Percentiles rank a stretch among this genome's conserved stretches.
Evolutionary conservation across 2,329 filamentous ascomycete species (phyloP).

Genomic region (Malbranchea cinnamomea): DNA sequence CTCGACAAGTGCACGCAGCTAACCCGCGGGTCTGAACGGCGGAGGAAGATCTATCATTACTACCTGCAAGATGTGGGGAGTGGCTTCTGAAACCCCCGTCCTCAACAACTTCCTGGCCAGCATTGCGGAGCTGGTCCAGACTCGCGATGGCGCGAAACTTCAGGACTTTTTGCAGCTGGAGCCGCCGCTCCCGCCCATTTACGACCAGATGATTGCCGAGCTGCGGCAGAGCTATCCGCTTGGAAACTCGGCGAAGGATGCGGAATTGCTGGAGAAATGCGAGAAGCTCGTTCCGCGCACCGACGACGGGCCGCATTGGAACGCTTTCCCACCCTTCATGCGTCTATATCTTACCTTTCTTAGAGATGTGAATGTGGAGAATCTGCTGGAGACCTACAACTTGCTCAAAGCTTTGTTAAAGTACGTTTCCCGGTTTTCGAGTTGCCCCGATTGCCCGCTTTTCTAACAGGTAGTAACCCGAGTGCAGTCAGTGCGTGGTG

Average conservation of each 20-base stretch:
- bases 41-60: slow-evolving; percentile 29
- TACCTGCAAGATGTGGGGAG: slow-evolving; percentile 7
- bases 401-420: slow-evolving; percentile 59
- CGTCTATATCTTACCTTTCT: slow-evolving; percentile 69
- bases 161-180: slow-evolving; percentile 61
- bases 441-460: neutral
- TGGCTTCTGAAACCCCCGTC: slow-evolving; percentile 39
- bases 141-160: slow-evolving; percentile 49
- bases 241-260: slow-evolving; percentile 27
- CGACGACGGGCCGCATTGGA: slow-evolving; percentile 56
- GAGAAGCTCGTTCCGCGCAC: slow-evolving; percentile 45
- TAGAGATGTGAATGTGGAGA: slow-evolving; percentile 62
- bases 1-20: no score
- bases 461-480: slow-evolving; percentile 4
- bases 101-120: slow-evolving; percentile 53
- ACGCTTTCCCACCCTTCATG: slow-evolving; percentile 63
- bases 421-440: slow-evolving; percentile 34
- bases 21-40: no score
- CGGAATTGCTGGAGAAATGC: slow-evolving; percentile 42
- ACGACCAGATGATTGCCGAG: slow-evolving; percentile 53
- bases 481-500: slow-evolving; percentile 58
- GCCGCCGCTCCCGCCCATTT: slow-evolving; percentile 51
- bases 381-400: slow-evolving; percentile 61
- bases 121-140: slow-evolving; percentile 46
- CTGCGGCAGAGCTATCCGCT: slow-evolving; percentile 47